A percentile compares a stretch with the other conserved stretches of the same genome.
Conservation (phyloP, 257 asterid species). For the Parsonsia alboflavescens region DNA sequence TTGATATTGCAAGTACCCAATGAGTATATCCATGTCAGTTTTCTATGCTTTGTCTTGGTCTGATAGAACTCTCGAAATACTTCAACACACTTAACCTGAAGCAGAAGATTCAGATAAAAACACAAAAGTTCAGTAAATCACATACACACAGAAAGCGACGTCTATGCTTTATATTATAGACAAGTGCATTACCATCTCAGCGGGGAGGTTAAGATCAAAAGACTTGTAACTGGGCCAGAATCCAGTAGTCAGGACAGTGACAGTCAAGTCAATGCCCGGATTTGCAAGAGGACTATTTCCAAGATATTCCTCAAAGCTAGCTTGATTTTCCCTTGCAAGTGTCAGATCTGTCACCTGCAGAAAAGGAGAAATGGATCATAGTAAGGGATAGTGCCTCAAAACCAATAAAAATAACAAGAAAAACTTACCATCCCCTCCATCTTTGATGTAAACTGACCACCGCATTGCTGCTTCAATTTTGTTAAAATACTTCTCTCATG, state of each 20-base stretch:
- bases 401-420: slow-evolving; percentile 4
- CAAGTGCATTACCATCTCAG: slow-evolving; percentile 63
- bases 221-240: slow-evolving; percentile 99
- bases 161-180: not conserved
- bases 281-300: slow-evolving; percentile 52
- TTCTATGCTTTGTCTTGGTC: slow-evolving; percentile 96
- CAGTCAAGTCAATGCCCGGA: slow-evolving; percentile 95
- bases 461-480: slow-evolving; percentile 98
- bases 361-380: slow-evolving; percentile 10
- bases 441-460: slow-evolving; percentile 97
- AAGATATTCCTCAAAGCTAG: slow-evolving; percentile 87
- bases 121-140: slow-evolving; percentile 8
- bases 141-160: not conserved
- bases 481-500: slow-evolving; percentile 96
- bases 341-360: slow-evolving; percentile 91
- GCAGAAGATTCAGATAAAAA: slow-evolving; percentile 8
- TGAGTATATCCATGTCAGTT: slow-evolving; percentile 92
- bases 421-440: slow-evolving; percentile 99
- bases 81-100: slow-evolving; percentile 89
- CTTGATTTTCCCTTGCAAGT: slow-evolving; percentile 89
- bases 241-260: slow-evolving; percentile 95
- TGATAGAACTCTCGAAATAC: slow-evolving; percentile 93
- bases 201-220: slow-evolving; percentile 90
- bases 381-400: not conserved
- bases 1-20: slow-evolving; percentile 92